Percentiles rank a stretch among this genome's conserved stretches.
These are phyloP conservation scores for Boletus patriciae DNA, from an alignment of 768 basidiomycete species.

Conservation along the genomic window DNA sequence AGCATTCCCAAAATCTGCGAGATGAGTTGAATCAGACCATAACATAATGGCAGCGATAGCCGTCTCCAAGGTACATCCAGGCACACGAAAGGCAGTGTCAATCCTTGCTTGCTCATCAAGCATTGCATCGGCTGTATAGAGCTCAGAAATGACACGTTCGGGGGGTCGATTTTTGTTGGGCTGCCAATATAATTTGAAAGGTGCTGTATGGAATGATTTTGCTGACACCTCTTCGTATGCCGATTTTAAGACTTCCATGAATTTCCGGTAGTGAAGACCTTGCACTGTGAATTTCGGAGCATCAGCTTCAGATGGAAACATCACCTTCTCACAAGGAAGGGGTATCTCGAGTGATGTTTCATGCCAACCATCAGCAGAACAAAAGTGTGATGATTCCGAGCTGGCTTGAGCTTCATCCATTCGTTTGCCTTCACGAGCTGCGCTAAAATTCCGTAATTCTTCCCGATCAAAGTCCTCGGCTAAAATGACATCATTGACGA, in stretches of 20 bases:
- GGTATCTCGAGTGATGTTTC: background rate
- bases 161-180: background rate
- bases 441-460: conserved; percentile 8
- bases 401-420: background rate
- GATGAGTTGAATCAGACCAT: conserved; percentile 27
- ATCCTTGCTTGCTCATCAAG: background rate
- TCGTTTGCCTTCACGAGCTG: background rate
- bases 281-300: background rate
- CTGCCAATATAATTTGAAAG: conserved; percentile 17
- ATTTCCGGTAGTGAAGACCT: conserved; percentile 29
- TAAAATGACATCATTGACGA: too few relatives aligned
- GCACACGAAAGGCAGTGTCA: rapidly evolving
- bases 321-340: background rate
- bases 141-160: background rate
- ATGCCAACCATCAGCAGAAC: background rate
- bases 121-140: background rate
- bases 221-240: conserved; percentile 21
- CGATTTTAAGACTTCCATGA: conserved; percentile 23
- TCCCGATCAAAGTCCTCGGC: conserved; percentile 1
- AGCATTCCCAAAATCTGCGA: conserved; percentile 19
- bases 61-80: background rate
- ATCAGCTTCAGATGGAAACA: background rate
- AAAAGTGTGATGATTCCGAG: background rate
- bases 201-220: conserved; percentile 14
- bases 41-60: conserved; percentile 22